Evolutionary conservation across 2,329 filamentous ascomycete genomes (phyloP).

Genomic region (Fusarium aywerte): DNA sequence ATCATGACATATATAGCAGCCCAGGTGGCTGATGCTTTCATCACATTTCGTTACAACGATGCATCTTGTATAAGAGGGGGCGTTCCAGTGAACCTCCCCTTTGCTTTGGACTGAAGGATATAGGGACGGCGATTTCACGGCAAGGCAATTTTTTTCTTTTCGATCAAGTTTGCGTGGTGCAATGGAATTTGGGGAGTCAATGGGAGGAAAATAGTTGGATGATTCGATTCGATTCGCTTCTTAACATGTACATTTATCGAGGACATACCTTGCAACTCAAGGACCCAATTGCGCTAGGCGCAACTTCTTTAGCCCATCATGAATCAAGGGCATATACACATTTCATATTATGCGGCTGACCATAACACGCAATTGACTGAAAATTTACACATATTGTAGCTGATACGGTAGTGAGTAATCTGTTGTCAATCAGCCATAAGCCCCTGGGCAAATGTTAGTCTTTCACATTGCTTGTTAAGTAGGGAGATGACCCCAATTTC

Average conservation of each 20-base stretch:
- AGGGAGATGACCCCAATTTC: background rate
- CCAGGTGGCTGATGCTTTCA: background rate
- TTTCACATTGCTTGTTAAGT: no score
- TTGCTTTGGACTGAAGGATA: slow-evolving; percentile 29
- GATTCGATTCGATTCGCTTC: slow-evolving; percentile 41
- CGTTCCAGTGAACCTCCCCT: background rate
- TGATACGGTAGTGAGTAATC: background rate
- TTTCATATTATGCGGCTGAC: background rate
- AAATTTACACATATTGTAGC: background rate
- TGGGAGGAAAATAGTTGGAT: slow-evolving; percentile 37
- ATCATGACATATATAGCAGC: slow-evolving; percentile 8
- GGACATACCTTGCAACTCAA: slow-evolving; percentile 42
- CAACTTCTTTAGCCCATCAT: slow-evolving; percentile 30
- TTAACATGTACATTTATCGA: slow-evolving; percentile 47
- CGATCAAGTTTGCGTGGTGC: slow-evolving; percentile 14
- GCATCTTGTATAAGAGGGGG: slow-evolving; percentile 28
- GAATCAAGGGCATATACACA: slow-evolving; percentile 32
- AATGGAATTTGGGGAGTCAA: slow-evolving; percentile 15
- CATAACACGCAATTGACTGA: background rate
- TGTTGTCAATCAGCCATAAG: background rate
- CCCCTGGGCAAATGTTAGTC: no score
- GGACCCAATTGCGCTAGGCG: slow-evolving; percentile 21
- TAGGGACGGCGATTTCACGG: slow-evolving; percentile 27
- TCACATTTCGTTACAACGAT: slow-evolving; percentile 20
- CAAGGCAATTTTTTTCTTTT: slow-evolving; percentile 15